These are phyloP conservation scores for Eragrostis curvula DNA, from an alignment of 176 grass and related monocot species.

Conservation along the genomic window DNA sequence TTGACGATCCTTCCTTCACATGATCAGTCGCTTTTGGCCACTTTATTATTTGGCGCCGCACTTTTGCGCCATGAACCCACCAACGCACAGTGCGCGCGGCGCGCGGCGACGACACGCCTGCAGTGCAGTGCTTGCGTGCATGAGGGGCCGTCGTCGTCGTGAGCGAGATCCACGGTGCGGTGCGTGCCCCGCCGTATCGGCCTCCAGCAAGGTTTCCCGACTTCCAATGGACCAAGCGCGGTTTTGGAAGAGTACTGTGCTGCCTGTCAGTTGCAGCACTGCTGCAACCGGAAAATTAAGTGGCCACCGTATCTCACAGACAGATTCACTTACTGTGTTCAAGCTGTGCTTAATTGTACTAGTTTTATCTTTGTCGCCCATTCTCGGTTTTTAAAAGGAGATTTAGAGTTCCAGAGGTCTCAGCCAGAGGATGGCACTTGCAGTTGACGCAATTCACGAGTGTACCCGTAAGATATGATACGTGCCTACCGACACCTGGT, in stretches of 20 bases:
- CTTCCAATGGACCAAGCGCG: background rate
- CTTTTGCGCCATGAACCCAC: background rate
- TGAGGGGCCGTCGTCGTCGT: background rate
- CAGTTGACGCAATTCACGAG: too few species aligned
- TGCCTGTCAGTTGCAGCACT: background rate
- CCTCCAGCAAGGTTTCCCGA: background rate
- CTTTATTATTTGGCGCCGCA: background rate
- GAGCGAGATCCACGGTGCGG: background rate
- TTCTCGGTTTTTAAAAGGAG: too few species aligned
- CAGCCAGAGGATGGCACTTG: too few species aligned
- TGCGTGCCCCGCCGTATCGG: too few species aligned
- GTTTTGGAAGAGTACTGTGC: background rate
- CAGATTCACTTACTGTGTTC: background rate
- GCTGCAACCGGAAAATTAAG: background rate
- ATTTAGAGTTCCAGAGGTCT: too few species aligned
- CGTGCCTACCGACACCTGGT: slow-evolving; percentile 18
- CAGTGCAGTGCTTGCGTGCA: background rate
- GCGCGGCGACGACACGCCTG: background rate
- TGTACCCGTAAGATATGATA: too few species aligned
- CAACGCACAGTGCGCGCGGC: background rate
- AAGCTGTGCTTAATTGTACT: background rate
- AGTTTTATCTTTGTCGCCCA: too few species aligned
- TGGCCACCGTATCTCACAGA: background rate
- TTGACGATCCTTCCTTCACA: background rate
- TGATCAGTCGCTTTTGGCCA: background rate